Conservation (phyloP, 2,329 filamentous ascomycete genomes). For the Xylaria sp. region DNA sequence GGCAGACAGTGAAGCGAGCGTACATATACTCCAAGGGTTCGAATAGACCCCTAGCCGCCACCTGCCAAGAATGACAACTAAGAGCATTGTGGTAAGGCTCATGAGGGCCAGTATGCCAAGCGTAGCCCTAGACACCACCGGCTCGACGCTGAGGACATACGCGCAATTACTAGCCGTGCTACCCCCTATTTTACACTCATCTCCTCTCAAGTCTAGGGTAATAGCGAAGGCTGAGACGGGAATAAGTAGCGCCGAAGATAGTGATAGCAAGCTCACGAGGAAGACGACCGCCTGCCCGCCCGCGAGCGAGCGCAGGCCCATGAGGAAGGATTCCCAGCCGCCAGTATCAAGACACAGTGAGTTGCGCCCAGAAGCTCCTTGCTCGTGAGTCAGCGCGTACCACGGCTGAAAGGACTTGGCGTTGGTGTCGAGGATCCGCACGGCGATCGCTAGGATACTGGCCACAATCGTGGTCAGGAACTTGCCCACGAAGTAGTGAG, state of each 20-base stretch:
- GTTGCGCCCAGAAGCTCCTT: constrained; percentile 40
- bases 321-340: constrained; percentile 31
- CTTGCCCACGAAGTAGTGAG: constrained; percentile 34
- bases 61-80: constrained; percentile 34
- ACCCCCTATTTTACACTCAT: constrained; percentile 29
- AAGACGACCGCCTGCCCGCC: constrained; percentile 38
- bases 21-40: constrained; percentile 46
- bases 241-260: constrained; percentile 39
- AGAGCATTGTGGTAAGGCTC: constrained; percentile 29
- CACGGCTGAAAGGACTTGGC: constrained; percentile 44
- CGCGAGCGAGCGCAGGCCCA: constrained; percentile 31
- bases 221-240: constrained; percentile 41
- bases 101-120: constrained; percentile 40
- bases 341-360: constrained; percentile 40
- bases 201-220: constrained; percentile 38
- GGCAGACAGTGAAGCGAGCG: constrained; percentile 32
- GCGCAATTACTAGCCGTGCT: constrained; percentile 38
- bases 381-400: constrained; percentile 43
- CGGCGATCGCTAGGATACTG: constrained; percentile 29
- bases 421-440: constrained; percentile 35
- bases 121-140: constrained; percentile 32
- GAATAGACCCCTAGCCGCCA: constrained; percentile 43
- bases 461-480: constrained; percentile 34
- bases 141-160: constrained; percentile 39
- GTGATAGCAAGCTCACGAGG: constrained; percentile 35